Percentiles rank a stretch among this genome's conserved stretches.
Evolutionary conservation across 2,329 filamentous ascomycete genomes (phyloP).

Genomic region (Penicillium hesseltinei): DNA sequence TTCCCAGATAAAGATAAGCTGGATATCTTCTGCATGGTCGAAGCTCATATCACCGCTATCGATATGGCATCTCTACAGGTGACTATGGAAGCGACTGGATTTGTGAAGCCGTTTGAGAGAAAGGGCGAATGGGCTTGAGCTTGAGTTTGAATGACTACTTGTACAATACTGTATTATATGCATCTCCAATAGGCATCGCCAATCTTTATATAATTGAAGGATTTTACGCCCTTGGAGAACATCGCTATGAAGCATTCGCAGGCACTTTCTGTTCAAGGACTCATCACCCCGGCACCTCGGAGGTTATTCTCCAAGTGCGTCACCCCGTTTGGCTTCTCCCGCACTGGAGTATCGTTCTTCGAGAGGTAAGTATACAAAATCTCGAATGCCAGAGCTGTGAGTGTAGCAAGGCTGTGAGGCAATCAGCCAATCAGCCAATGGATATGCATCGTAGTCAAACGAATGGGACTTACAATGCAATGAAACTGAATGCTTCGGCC

Average conservation of each 20-base stretch:
- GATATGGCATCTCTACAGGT: constrained; percentile 35
- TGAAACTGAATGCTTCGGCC: constrained; percentile 21
- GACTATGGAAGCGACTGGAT: constrained; percentile 33
- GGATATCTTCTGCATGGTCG: constrained; percentile 34
- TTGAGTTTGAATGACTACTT: not conserved
- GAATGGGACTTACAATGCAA: constrained; percentile 17
- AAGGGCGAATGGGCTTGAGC: constrained; percentile 34
- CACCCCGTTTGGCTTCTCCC: not conserved
- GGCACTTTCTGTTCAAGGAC: not conserved
- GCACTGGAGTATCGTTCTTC: not conserved
- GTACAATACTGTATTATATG: constrained; percentile 20
- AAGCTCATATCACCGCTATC: constrained; percentile 35
- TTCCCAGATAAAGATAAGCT: constrained; percentile 24
- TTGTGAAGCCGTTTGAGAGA: constrained; percentile 35
- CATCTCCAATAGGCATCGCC: not conserved
- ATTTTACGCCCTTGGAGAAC: not conserved
- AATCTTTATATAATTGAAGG: not conserved
- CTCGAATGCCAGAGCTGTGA: not conserved
- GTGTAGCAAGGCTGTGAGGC: not conserved
- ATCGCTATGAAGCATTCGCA: not conserved
- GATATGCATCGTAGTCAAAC: too few species aligned
- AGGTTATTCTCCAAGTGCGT: not conserved
- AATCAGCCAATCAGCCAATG: not conserved
- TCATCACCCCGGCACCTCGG: not conserved
- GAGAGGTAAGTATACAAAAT: not conserved